These are phyloP conservation scores for Zasmidium citrigriseum DNA, from an alignment of 2,329 filamentous ascomycete species.

Conservation along the genomic window DNA sequence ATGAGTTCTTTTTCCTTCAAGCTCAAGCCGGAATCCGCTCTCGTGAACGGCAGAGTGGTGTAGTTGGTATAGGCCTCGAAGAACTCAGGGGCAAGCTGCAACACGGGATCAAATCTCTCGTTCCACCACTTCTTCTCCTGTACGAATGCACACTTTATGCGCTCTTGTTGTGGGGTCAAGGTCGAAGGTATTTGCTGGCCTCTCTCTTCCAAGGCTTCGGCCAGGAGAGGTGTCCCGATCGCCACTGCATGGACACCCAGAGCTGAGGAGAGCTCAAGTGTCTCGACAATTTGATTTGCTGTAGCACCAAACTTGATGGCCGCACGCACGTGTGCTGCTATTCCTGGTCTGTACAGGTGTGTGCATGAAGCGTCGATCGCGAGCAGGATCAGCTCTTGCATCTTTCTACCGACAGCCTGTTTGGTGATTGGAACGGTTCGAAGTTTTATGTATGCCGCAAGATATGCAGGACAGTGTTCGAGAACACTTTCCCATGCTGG, in stretches of 20 bases:
- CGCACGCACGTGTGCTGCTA: slow-evolving; percentile 42
- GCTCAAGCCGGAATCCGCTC: slow-evolving; percentile 37
- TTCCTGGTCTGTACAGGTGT: slow-evolving; percentile 47
- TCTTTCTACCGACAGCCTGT: slow-evolving; percentile 41
- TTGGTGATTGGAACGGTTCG: slow-evolving; percentile 32
- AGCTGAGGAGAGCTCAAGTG: slow-evolving; percentile 46
- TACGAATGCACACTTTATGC: slow-evolving; percentile 46
- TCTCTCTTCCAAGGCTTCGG: slow-evolving; percentile 51
- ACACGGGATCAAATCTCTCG: slow-evolving; percentile 39
- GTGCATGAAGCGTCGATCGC: slow-evolving; percentile 47
- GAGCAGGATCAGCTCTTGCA: slow-evolving; percentile 46
- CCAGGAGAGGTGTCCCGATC: slow-evolving; percentile 48
- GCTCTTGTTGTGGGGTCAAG: slow-evolving; percentile 22
- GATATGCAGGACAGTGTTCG: slow-evolving; percentile 11
- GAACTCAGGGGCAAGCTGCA: slow-evolving; percentile 49
- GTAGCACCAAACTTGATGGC: slow-evolving; percentile 45
- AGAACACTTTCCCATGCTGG: slow-evolving; percentile 16
- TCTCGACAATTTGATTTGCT: slow-evolving; percentile 47
- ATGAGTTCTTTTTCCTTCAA: slow-evolving; percentile 53
- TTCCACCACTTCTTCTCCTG: slow-evolving; percentile 47
- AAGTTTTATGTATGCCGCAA: slow-evolving; percentile 15
- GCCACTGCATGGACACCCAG: slow-evolving; percentile 50
- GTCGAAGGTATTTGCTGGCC: neutral
- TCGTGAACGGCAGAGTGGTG: slow-evolving; percentile 42
- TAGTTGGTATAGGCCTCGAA: slow-evolving; percentile 52